Conservation (phyloP, 257 asterid genomes). For the Rehmannia glutinosa region DNA sequence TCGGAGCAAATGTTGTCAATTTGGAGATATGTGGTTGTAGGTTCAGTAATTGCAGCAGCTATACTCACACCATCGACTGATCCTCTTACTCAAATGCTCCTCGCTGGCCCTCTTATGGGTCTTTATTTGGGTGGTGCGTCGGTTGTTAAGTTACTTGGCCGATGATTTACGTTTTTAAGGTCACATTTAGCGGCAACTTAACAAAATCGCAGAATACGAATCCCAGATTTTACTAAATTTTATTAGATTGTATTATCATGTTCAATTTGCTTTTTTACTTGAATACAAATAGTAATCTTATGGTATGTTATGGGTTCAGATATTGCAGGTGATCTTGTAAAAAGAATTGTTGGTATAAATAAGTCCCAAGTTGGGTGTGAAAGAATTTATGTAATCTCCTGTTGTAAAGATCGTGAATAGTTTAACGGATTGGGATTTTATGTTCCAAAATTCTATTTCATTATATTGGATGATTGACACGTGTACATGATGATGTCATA, state of each 20-base stretch:
- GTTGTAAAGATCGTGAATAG: no score
- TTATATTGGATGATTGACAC: no score
- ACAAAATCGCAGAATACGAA: background rate
- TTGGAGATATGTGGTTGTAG: conserved; percentile 99
- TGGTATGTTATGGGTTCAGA: background rate
- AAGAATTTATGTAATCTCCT: background rate
- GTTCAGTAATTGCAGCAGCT: conserved; percentile 98
- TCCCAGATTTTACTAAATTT: no score
- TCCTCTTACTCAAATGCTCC: conserved; percentile 89
- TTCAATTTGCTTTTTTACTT: background rate
- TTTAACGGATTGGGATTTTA: no score
- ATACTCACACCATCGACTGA: conserved; percentile 97
- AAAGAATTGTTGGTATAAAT: background rate
- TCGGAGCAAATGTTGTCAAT: conserved; percentile 91
- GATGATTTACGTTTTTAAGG: conserved; percentile 25
- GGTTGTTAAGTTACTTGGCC: conserved; percentile 69
- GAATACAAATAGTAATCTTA: background rate
- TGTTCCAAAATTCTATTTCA: no score
- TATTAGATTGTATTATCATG: no score
- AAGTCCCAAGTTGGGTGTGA: background rate
- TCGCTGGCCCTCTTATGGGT: conserved; percentile 93
- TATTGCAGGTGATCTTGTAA: conserved; percentile 4
- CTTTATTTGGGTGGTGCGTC: conserved; percentile 95
- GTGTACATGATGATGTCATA: no score
- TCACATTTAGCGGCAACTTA: background rate